A percentile compares a stretch with the other conserved stretches of the same genome.
Conservation (phyloP, 2,329 filamentous ascomycete species). For the Xylaria arbuscula region DNA sequence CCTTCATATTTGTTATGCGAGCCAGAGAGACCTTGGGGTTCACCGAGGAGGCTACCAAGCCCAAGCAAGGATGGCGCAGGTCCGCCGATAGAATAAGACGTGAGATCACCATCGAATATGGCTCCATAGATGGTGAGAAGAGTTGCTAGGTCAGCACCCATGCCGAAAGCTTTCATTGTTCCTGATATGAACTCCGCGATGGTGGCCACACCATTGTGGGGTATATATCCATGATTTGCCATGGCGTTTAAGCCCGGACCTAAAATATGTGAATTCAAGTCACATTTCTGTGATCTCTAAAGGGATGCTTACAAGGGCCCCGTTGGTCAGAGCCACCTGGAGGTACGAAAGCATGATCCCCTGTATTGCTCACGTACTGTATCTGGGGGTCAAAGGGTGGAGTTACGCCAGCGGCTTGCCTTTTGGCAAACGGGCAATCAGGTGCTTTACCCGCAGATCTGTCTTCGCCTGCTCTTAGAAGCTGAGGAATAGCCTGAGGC, state of each 20-base stretch:
- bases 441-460: neutral
- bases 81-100: constrained; percentile 25
- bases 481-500: neutral
- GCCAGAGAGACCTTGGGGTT: constrained; percentile 22
- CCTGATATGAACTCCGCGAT: constrained; percentile 22
- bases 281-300: neutral
- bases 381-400: constrained; percentile 21
- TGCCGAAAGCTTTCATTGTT: constrained; percentile 18
- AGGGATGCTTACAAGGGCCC: constrained; percentile 21
- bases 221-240: constrained; percentile 31
- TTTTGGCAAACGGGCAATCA: neutral
- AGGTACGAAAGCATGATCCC: constrained; percentile 23
- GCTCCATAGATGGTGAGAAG: constrained; percentile 25
- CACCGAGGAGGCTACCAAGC: constrained; percentile 21
- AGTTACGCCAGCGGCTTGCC: neutral
- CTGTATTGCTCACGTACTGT: constrained; percentile 31
- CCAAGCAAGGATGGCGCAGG: constrained; percentile 19
- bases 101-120: constrained; percentile 28
- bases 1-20: constrained; percentile 30
- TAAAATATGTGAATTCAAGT: neutral
- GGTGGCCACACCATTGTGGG: constrained; percentile 27
- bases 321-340: constrained; percentile 11
- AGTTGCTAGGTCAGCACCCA: constrained; percentile 28
- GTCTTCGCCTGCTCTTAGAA: neutral
- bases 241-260: constrained; percentile 24